A percentile compares a stretch with the other conserved stretches of the same genome.
Evolutionary conservation across 1,284 basidiomycete genomes (phyloP).

Genomic region (Pyrrhoderma lamaoense): DNA sequence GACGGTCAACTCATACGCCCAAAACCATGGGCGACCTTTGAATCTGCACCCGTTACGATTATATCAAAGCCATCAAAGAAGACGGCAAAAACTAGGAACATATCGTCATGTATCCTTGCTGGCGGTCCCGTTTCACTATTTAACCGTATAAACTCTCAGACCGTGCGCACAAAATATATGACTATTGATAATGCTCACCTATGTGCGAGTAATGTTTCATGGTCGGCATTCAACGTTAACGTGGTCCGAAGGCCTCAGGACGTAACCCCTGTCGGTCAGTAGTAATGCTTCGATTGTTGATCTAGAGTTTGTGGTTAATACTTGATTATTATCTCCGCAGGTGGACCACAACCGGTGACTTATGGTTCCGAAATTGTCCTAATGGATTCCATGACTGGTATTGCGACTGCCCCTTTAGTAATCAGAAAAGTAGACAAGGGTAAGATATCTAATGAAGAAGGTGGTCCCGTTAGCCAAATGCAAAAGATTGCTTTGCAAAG

Average conservation of each 20-base stretch:
- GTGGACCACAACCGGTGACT: constrained; percentile 74
- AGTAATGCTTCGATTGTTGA: constrained; percentile 36
- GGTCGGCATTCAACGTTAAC: constrained; percentile 93
- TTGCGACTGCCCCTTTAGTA: constrained; percentile 78
- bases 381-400: constrained; percentile 78
- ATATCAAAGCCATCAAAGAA: constrained; percentile 98
- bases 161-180: constrained; percentile 95
- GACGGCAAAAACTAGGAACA: constrained; percentile 91
- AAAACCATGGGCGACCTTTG: constrained; percentile 84
- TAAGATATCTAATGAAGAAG: constrained; percentile 72
- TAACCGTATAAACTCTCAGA: constrained; percentile 96
- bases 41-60: constrained; percentile 86
- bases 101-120: constrained; percentile 84
- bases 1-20: constrained; percentile 38
- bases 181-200: constrained; percentile 79
- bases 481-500: constrained; percentile 91
- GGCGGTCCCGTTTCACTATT: constrained; percentile 91
- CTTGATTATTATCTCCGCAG: constrained; percentile 23
- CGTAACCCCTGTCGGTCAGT: constrained; percentile 51
- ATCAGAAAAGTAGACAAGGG: constrained; percentile 93
- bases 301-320: constrained; percentile 8
- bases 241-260: constrained; percentile 62
- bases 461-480: constrained; percentile 91
- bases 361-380: constrained; percentile 88
- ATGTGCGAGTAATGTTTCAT: constrained; percentile 79